phyloP scores from a whole-genome alignment of 1,139 yeast species.

The Taphrina pruni region DNA sequence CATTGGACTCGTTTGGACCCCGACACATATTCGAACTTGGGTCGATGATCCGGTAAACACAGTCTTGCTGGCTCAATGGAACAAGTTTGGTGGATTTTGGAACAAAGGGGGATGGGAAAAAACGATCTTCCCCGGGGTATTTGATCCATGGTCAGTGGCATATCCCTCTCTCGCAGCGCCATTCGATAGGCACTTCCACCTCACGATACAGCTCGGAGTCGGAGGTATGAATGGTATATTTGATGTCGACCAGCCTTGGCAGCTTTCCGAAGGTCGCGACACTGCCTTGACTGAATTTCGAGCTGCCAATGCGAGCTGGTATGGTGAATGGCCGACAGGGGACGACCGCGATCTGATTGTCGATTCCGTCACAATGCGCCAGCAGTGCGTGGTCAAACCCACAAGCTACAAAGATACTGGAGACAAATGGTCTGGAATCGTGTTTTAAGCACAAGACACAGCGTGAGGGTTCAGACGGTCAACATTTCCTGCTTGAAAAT shows the following conservation, averaged over 20 bases:
- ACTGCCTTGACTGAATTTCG: constrained; percentile 32
- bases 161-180: constrained; percentile 43
- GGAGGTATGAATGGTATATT: constrained; percentile 46
- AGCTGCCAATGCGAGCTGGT: constrained; percentile 23
- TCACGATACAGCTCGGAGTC: constrained; percentile 45
- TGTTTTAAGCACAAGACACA: background rate
- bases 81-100: constrained; percentile 43
- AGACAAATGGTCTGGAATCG: background rate
- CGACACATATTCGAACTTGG: constrained; percentile 44
- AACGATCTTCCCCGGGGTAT: constrained; percentile 40
- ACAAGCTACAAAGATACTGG: constrained; percentile 9
- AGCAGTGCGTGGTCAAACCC: constrained; percentile 33
- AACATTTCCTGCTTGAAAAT: too few relatives aligned
- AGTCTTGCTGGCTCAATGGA: constrained; percentile 42
- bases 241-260: constrained; percentile 42
- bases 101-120: constrained; percentile 39
- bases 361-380: constrained; percentile 36
- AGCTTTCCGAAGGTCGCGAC: constrained; percentile 35
- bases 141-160: constrained; percentile 43
- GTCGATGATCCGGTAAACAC: constrained; percentile 45
- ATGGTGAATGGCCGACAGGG: constrained; percentile 31
- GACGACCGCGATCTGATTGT: constrained; percentile 39
- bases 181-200: constrained; percentile 44
- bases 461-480: too few relatives aligned
- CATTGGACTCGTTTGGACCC: constrained; percentile 45